Percentiles rank a stretch among this genome's conserved stretches.
phyloP scores from a whole-genome alignment of 495 filamentous ascomycete genomes.

The Acidiella bohemica region DNA sequence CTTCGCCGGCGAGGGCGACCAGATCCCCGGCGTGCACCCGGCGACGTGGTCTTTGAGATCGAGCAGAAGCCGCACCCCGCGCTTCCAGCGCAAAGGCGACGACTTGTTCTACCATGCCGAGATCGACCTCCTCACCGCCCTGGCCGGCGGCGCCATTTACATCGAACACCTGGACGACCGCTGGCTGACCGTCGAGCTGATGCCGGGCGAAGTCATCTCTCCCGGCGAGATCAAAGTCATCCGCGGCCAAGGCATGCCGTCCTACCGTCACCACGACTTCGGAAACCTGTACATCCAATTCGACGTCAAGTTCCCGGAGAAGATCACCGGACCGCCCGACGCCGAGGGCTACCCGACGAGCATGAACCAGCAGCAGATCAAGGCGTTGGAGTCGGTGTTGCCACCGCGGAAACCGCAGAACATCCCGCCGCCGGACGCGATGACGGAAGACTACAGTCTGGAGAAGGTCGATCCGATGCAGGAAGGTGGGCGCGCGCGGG shows the following conservation, averaged over 20 bases:
- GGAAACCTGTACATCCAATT: slow-evolving; percentile 98
- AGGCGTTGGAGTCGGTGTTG: slow-evolving; percentile 63
- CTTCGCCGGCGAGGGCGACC: slow-evolving; percentile 92
- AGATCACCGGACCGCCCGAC: slow-evolving; percentile 33
- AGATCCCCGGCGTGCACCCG: slow-evolving; percentile 79
- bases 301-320: slow-evolving; percentile 80
- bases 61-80: slow-evolving; percentile 88
- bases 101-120: slow-evolving; percentile 92
- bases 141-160: slow-evolving; percentile 75
- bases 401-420: slow-evolving; percentile 50
- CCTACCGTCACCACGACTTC: slow-evolving; percentile 84
- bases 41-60: slow-evolving; percentile 97
- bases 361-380: slow-evolving; percentile 39
- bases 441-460: slow-evolving; percentile 74
- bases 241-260: slow-evolving; percentile 96
- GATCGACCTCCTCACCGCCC: slow-evolving; percentile 88
- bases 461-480: slow-evolving; percentile 68
- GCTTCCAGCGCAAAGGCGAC: slow-evolving; percentile 92
- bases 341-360: slow-evolving; percentile 29
- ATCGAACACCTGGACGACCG: slow-evolving; percentile 96
- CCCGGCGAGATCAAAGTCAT: slow-evolving; percentile 93
- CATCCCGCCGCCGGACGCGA: slow-evolving; percentile 60
- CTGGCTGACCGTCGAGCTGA: slow-evolving; percentile 83
- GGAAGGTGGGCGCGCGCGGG: slow-evolving; percentile 60
- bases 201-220: slow-evolving; percentile 84